phyloP scores from a whole-genome alignment of 176 grass and related monocot genomes.

The Lolium rigidum region DNA sequence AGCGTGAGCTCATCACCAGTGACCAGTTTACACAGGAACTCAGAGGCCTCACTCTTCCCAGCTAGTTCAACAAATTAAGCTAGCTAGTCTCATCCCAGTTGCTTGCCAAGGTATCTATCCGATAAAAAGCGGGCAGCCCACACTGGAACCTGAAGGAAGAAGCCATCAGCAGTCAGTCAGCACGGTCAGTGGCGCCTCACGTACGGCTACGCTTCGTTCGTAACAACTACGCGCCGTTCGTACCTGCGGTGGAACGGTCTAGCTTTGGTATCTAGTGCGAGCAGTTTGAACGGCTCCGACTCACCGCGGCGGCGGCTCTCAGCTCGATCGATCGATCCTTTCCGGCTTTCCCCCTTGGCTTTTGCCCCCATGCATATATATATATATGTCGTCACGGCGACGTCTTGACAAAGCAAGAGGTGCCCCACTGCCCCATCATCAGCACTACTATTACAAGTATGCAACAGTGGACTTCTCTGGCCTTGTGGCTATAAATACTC shows the following conservation, averaged over 20 bases:
- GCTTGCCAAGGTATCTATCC: neutral
- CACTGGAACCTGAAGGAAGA: neutral
- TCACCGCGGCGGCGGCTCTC: neutral
- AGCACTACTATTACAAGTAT: neutral
- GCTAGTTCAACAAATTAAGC: neutral
- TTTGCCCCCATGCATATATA: neutral
- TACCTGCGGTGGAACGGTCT: neutral
- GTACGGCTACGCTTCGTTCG: neutral
- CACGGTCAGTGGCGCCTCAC: neutral
- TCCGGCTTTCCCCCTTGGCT: neutral
- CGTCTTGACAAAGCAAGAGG: neutral
- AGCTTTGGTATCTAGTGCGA: neutral
- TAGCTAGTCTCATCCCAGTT: neutral
- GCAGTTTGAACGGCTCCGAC: neutral
- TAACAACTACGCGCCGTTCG: neutral
- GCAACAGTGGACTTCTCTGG: neutral
- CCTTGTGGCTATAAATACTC: constrained; percentile 41
- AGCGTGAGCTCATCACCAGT: neutral
- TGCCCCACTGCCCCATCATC: neutral
- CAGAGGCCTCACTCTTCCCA: constrained; percentile 35
- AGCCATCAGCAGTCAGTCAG: neutral
- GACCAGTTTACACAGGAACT: constrained; percentile 9
- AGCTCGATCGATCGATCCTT: neutral
- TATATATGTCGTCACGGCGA: constrained; percentile 1
- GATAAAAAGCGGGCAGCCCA: neutral